phyloP scores from a whole-genome alignment of 805 yeast genomes.

The Cyberlindnera samutprakarnensis region DNA sequence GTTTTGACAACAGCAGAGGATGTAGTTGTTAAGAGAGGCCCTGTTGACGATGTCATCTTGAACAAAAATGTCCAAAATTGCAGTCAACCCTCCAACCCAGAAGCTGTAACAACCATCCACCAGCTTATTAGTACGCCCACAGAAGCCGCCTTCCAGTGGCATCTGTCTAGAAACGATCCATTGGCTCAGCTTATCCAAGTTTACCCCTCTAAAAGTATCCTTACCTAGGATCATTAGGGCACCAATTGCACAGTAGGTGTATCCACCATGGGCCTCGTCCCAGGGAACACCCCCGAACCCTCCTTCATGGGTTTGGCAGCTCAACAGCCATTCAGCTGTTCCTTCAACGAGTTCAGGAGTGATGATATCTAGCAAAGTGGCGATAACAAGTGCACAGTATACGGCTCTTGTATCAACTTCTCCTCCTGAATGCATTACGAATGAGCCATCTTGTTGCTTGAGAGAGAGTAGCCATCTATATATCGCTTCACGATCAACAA shows the following conservation, averaged over 20 bases:
- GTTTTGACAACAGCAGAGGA: constrained; percentile 69
- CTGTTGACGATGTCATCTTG: constrained; percentile 40
- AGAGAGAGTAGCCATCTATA: constrained; percentile 58
- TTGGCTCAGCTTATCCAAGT: constrained; percentile 41
- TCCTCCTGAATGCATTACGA: constrained; percentile 67
- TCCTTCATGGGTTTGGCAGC: constrained; percentile 90
- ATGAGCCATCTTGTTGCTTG: constrained; percentile 69
- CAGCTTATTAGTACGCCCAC: constrained; percentile 86
- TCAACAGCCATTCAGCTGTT: constrained; percentile 49
- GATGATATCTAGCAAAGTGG: constrained; percentile 54
- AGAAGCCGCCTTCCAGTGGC: constrained; percentile 74
- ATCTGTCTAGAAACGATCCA: constrained; percentile 75
- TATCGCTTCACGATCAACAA: constrained; percentile 39
- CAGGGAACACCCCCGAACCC: constrained; percentile 82
- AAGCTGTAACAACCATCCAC: constrained; percentile 96
- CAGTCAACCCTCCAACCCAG: constrained; percentile 84
- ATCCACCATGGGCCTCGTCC: constrained; percentile 96
- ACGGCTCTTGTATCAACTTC: constrained; percentile 82
- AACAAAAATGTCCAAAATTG: constrained; percentile 51
- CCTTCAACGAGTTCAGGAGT: constrained; percentile 52
- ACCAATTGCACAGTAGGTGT: constrained; percentile 84
- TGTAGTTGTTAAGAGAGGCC: constrained; percentile 53
- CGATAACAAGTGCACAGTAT: constrained; percentile 76
- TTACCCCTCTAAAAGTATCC: constrained; percentile 27
- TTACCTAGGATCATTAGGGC: constrained; percentile 40